These are phyloP conservation scores for Clonostachys rhizophaga DNA, from an alignment of 2,329 filamentous ascomycete species.

Conservation along the genomic window DNA sequence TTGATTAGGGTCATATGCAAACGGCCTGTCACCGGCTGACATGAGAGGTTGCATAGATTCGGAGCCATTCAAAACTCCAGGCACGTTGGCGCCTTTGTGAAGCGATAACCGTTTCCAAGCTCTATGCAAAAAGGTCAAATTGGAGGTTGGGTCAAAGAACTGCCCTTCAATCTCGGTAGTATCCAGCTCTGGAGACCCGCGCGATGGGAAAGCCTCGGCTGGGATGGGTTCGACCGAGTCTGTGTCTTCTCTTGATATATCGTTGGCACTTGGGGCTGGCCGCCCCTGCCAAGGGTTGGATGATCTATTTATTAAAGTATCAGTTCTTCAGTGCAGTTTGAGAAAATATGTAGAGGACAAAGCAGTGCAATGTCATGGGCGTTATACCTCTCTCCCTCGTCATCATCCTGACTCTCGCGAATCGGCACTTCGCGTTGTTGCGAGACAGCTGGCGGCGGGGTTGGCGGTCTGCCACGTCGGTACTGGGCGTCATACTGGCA, in stretches of 20 bases:
- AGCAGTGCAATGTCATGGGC: no score
- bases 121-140: constrained; percentile 48
- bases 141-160: constrained; percentile 50
- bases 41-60: constrained; percentile 12
- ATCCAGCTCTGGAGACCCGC: constrained; percentile 19
- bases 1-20: constrained; percentile 6
- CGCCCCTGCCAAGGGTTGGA: no score
- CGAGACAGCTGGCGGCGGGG: constrained; percentile 17
- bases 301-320: background rate
- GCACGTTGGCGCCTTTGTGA: constrained; percentile 14
- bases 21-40: constrained; percentile 19
- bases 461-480: constrained; percentile 26
- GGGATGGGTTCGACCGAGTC: background rate
- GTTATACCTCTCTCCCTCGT: background rate
- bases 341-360: background rate
- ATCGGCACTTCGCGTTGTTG: background rate
- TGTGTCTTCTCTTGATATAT: background rate
- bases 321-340: no score
- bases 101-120: constrained; percentile 40
- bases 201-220: constrained; percentile 7
- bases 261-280: background rate
- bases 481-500: constrained; percentile 30
- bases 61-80: constrained; percentile 7
- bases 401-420: background rate
- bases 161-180: constrained; percentile 40